These are phyloP conservation scores for Sporothrix phasma DNA, from an alignment of 2,329 filamentous ascomycete genomes.

Conservation along the genomic window DNA sequence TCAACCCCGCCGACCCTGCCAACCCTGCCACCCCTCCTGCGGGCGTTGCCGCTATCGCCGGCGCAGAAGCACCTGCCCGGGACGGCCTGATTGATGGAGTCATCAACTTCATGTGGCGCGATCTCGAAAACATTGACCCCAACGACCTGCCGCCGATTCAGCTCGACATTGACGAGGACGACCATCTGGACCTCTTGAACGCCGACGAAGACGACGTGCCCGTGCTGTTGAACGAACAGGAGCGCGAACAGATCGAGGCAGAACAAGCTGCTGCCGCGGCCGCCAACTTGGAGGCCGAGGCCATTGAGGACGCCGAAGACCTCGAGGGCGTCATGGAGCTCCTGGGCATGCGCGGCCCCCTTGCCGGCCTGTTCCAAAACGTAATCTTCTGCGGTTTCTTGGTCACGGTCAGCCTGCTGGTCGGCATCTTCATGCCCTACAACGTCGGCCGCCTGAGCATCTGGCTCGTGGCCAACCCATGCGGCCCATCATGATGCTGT, in stretches of 20 bases:
- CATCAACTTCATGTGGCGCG: slow-evolving; percentile 54
- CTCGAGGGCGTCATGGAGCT: slow-evolving; percentile 93
- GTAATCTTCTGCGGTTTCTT: slow-evolving; percentile 88
- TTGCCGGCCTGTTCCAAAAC: slow-evolving; percentile 86
- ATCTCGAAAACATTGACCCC: slow-evolving; percentile 42
- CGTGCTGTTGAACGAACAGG: slow-evolving; percentile 33
- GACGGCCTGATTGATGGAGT: slow-evolving; percentile 35
- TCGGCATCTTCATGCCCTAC: slow-evolving; percentile 85
- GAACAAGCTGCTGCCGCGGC: slow-evolving; percentile 55
- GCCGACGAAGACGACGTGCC: slow-evolving; percentile 25
- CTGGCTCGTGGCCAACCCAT: slow-evolving; percentile 67
- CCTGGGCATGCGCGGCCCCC: slow-evolving; percentile 88
- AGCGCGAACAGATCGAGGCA: slow-evolving; percentile 52
- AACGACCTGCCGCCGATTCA: slow-evolving; percentile 39
- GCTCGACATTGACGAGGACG: slow-evolving; percentile 25
- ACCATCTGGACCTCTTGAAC: slow-evolving; percentile 23
- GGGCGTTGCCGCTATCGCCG: background rate
- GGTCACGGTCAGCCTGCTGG: slow-evolving; percentile 74
- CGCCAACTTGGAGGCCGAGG: slow-evolving; percentile 62
- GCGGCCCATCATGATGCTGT: slow-evolving; percentile 62
- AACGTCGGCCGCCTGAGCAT: slow-evolving; percentile 79
- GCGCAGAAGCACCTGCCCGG: slow-evolving; percentile 6
- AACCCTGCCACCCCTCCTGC: background rate
- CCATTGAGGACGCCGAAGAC: slow-evolving; percentile 80
- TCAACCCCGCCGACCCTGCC: background rate